A percentile compares a stretch with the other conserved stretches of the same genome.
Conservation (phyloP, 495 filamentous ascomycete species). For the Trichocladium uniseriatum region DNA sequence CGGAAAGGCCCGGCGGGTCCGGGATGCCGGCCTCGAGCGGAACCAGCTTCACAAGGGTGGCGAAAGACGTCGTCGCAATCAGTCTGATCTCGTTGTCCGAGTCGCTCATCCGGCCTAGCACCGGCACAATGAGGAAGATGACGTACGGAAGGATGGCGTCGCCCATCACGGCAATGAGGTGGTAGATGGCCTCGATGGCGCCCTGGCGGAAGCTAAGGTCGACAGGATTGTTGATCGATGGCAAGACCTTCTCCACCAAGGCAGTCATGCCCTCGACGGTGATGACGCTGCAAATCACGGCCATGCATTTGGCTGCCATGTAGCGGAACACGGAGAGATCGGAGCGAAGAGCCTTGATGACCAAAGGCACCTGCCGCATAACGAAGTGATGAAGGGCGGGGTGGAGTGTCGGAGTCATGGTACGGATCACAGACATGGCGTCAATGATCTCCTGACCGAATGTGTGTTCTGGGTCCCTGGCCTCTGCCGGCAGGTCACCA, state of each 20-base stretch:
- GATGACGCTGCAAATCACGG: conserved; percentile 93
- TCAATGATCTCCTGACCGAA: conserved; percentile 90
- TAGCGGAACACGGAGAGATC: conserved; percentile 86
- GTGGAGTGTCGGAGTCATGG: conserved; percentile 76
- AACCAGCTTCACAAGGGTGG: conserved; percentile 94
- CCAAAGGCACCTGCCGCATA: conserved; percentile 69
- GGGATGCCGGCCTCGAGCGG: conserved; percentile 97
- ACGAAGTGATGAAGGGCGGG: conserved; percentile 65
- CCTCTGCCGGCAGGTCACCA: conserved; percentile 59
- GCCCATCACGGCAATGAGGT: conserved; percentile 96
- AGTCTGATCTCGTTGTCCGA: conserved; percentile 91
- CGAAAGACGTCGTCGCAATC: conserved; percentile 93
- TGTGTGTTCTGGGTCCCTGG: conserved; percentile 55
- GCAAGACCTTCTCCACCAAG: conserved; percentile 84
- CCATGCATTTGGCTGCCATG: conserved; percentile 93
- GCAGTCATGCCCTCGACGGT: conserved; percentile 91
- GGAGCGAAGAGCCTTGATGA: conserved; percentile 78
- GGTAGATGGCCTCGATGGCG: conserved; percentile 86
- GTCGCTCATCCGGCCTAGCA: conserved; percentile 97
- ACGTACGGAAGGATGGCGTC: conserved; percentile 93
- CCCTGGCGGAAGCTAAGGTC: conserved; percentile 85
- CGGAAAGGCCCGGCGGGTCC: conserved; percentile 85
- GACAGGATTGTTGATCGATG: conserved; percentile 76
- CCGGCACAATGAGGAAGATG: conserved; percentile 97
- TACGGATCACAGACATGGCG: conserved; percentile 83